These are phyloP conservation scores for Penicillium robsamsonii DNA, from an alignment of 495 filamentous ascomycete species.

Conservation along the genomic window DNA sequence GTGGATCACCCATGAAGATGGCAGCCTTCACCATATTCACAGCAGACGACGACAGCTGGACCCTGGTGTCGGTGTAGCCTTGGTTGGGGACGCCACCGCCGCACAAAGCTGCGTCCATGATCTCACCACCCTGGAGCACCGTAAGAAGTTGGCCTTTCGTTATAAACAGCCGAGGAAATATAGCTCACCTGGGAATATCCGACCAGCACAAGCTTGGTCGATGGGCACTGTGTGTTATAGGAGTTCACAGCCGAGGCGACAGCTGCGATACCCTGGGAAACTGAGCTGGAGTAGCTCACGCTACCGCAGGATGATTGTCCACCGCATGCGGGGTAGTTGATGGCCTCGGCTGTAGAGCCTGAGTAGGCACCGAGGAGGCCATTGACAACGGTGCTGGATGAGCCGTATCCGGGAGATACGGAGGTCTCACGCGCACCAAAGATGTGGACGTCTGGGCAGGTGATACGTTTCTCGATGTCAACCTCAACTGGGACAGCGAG, in stretches of 20 bases:
- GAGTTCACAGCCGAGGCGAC: constrained; percentile 55
- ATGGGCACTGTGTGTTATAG: constrained; percentile 53
- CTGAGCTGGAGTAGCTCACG: constrained; percentile 53
- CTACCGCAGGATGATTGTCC: constrained; percentile 50
- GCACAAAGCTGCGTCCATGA: constrained; percentile 62
- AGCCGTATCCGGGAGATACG: constrained; percentile 53
- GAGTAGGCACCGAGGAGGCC: constrained; percentile 46
- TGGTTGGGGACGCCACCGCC: constrained; percentile 56
- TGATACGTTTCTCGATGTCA: constrained; percentile 21
- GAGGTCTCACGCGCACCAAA: constrained; percentile 68
- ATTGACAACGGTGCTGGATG: constrained; percentile 49
- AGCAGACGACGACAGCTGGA: constrained; percentile 44
- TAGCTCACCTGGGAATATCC: constrained; percentile 57
- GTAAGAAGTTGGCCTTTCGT: neutral
- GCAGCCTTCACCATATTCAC: constrained; percentile 55
- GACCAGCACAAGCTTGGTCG: constrained; percentile 57
- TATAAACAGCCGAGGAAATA: neutral
- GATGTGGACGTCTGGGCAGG: constrained; percentile 54
- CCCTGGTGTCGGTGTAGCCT: constrained; percentile 46
- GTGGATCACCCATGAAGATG: constrained; percentile 64
- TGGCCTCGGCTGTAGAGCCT: constrained; percentile 53
- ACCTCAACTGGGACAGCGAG: constrained; percentile 21
- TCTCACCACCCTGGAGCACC: constrained; percentile 54
- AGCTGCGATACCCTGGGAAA: constrained; percentile 48
- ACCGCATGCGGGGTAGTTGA: constrained; percentile 61